phyloP scores from a whole-genome alignment of 768 basidiomycete species.

The Serpula lacrymans region DNA sequence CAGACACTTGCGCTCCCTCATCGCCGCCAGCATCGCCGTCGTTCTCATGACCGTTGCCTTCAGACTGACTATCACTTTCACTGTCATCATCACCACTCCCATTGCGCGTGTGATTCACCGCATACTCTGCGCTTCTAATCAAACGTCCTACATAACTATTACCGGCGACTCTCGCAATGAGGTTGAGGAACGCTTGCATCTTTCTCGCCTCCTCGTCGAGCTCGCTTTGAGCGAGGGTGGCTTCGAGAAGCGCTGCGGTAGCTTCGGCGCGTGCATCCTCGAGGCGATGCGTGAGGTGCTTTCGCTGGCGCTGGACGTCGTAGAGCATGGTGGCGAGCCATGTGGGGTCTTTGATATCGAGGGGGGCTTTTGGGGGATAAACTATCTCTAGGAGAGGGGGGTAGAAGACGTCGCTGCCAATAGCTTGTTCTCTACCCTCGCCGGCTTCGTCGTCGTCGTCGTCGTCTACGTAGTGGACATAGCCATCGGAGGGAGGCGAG shows the following conservation, averaged over 20 bases:
- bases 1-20: no score
- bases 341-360: conserved; percentile 19
- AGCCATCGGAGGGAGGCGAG: not conserved
- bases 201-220: conserved; percentile 16
- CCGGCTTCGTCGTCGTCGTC: not conserved
- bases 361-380: conserved; percentile 25
- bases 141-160: conserved; percentile 23
- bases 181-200: conserved; percentile 23
- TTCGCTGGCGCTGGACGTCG: conserved; percentile 23
- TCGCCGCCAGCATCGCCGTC: not conserved
- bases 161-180: conserved; percentile 22
- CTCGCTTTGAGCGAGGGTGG: conserved; percentile 23
- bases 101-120: conserved; percentile 5
- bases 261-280: conserved; percentile 14
- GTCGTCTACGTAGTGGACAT: not conserved
- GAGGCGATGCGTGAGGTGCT: conserved; percentile 15
- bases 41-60: not conserved
- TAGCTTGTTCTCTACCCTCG: not conserved
- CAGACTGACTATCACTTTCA: not conserved
- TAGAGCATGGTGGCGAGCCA: conserved; percentile 25
- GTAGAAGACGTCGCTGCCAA: conserved; percentile 6
- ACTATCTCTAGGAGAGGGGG: conserved; percentile 25
- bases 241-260: conserved; percentile 20
- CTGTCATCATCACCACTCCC: not conserved
- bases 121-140: conserved; percentile 14